Evolutionary conservation across 805 yeast genomes (phyloP).

Genomic region (Kregervanrija pseudodelftensis): DNA sequence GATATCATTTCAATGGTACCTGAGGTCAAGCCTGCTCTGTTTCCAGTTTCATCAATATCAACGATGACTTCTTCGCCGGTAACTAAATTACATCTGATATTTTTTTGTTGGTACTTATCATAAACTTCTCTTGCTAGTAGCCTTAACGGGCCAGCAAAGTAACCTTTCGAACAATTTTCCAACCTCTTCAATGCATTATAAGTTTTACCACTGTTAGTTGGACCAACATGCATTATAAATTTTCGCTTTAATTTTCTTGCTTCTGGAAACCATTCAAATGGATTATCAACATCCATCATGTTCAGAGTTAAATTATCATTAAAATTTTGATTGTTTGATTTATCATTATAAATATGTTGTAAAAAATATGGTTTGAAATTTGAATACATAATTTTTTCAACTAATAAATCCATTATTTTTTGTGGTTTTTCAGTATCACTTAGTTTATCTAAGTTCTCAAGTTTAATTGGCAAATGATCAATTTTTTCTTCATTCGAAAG

Average conservation of each 20-base stretch:
- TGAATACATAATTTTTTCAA: conserved; percentile 24
- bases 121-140: conserved; percentile 86
- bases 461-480: conserved; percentile 7
- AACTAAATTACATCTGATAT: conserved; percentile 68
- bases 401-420: conserved; percentile 14
- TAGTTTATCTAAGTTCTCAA: conserved; percentile 2
- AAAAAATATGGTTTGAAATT: conserved; percentile 24
- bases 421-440: conserved; percentile 2
- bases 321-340: conserved; percentile 26
- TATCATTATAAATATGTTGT: conserved; percentile 22
- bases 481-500: conserved; percentile 8
- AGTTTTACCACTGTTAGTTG: conserved; percentile 95
- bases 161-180: conserved; percentile 62
- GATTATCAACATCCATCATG: conserved; percentile 44
- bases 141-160: conserved; percentile 91
- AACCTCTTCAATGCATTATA: conserved; percentile 70
- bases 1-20: conserved; percentile 95
- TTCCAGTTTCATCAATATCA: conserved; percentile 61
- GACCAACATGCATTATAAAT: conserved; percentile 91
- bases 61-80: conserved; percentile 95
- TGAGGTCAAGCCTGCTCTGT: conserved; percentile 65
- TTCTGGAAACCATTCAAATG: conserved; percentile 76
- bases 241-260: conserved; percentile 76
- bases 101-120: conserved; percentile 65
- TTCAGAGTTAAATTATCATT: conserved; percentile 28